A percentile compares a stretch with the other conserved stretches of the same genome.
Evolutionary conservation across 768 basidiomycete genomes (phyloP).

Genomic region (Chlorophyllum brunneum): DNA sequence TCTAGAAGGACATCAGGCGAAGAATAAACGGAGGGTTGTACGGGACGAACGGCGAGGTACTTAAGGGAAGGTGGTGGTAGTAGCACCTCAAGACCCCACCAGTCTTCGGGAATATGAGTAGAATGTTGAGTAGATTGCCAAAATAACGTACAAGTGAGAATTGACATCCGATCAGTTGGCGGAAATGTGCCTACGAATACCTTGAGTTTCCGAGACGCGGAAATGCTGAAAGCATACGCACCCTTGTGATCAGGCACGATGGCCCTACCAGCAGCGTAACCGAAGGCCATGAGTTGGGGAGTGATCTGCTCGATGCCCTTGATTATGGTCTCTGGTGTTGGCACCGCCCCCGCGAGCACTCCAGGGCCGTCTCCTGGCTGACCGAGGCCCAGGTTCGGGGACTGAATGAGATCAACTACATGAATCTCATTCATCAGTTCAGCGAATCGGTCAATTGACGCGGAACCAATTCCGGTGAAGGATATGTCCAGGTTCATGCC

Average conservation of each 20-base stretch:
- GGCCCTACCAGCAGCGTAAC: conserved; percentile 68
- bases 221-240: conserved; percentile 11
- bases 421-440: conserved; percentile 55
- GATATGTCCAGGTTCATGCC: conserved; percentile 2
- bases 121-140: background rate
- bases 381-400: conserved; percentile 69
- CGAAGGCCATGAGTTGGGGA: conserved; percentile 72
- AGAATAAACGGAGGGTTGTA: background rate
- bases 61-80: conserved; percentile 68
- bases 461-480: conserved; percentile 39
- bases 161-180: conserved; percentile 73
- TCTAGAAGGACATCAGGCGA: conserved; percentile 29
- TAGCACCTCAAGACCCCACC: conserved; percentile 86
- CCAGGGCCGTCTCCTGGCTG: conserved; percentile 68
- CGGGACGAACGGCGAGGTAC: conserved; percentile 50
- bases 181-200: conserved; percentile 50
- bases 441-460: conserved; percentile 47
- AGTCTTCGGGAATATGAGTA: conserved; percentile 45
- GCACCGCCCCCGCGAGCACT: conserved; percentile 69
- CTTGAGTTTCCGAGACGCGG: background rate
- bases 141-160: conserved; percentile 64
- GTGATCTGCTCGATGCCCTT: conserved; percentile 69
- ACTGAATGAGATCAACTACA: conserved; percentile 53
- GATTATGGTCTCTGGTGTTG: conserved; percentile 68
- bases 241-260: conserved; percentile 67